Base-by-base conservation (phyloP, 805 yeast species). In the Yarrowia osloensis region DNA sequence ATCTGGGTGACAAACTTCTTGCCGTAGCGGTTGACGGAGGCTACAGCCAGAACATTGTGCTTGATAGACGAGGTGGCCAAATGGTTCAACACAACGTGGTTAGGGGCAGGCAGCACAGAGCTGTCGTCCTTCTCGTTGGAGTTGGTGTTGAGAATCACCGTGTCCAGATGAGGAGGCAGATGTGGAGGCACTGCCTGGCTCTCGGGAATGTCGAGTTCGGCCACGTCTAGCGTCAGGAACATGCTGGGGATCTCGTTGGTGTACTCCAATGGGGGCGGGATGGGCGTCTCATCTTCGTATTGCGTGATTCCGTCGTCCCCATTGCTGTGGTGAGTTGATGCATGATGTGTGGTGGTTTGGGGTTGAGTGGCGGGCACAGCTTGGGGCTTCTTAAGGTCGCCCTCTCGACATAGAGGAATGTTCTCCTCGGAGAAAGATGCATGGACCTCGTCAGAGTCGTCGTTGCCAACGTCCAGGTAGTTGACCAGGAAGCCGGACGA, bases 401-500 rank as follows among this genome's bases (percentile, higher is more conserved):
- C 39, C 8, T 47, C 67, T 19, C 57, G 46, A 11, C 59, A 50
- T 1, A 50, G 49, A 6, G 67, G 59, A 19, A 63, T 50, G 49
- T 47, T 50, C 13, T 47, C 67, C 8, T 37, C 46, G 21, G 67
- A 50, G 21, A 35, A 26, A 3, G 66, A 44, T 8, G 17, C 35
- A 17, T 15, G 40, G 8, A 44, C 33, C 3, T n/a, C 44, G 39
- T 39, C 61, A 2, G 59, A 22, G 61, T 47, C 59, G 19, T 63
- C 59, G n/a, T 26, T 50, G 5, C 42, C 67, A 1, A 63, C 67
- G 7, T 50, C 59, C 67, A 93, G 83, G 77, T 93, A 93, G 77
- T 93, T 93, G 62, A 94, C 97, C 73, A 93, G 90, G 75, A 93
- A 93, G 57, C 98, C 98, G 87, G 92, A 89, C 70, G 93, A 96